phyloP scores from a whole-genome alignment of 148 eudicot species.

The Rhododendron simsii region DNA sequence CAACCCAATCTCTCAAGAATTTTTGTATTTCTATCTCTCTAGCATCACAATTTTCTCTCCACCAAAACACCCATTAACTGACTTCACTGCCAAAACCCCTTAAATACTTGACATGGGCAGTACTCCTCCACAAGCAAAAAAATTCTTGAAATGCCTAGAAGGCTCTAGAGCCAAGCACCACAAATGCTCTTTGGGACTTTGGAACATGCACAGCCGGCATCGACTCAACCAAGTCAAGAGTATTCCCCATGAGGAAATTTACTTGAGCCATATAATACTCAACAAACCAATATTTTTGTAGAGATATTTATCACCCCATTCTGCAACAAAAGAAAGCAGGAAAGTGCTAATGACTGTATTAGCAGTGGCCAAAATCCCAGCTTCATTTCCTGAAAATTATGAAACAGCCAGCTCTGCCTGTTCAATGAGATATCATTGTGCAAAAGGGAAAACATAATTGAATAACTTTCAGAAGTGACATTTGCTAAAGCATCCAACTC shows the following conservation, averaged over 20 bases:
- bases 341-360: no score
- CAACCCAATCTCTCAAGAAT: not conserved
- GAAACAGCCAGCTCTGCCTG: conserved; percentile 99
- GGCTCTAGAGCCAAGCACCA: not conserved
- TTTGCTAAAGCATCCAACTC: no score
- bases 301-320: no score
- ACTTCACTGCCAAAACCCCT: not conserved
- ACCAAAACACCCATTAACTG: not conserved
- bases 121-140: no score
- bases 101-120: no score
- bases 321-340: no score
- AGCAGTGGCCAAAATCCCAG: conserved; percentile 31
- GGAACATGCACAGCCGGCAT: not conserved
- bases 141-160: not conserved
- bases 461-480: not conserved
- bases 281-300: not conserved
- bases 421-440: conserved; percentile 16
- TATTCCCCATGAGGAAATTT: not conserved
- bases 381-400: conserved; percentile 79
- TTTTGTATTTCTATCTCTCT: not conserved
- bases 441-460: not conserved
- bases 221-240: not conserved
- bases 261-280: not conserved
- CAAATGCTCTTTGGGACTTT: not conserved
- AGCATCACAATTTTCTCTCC: not conserved